phyloP scores from a whole-genome alignment of 441 rosid genomes.

The Erodium moschatum region DNA sequence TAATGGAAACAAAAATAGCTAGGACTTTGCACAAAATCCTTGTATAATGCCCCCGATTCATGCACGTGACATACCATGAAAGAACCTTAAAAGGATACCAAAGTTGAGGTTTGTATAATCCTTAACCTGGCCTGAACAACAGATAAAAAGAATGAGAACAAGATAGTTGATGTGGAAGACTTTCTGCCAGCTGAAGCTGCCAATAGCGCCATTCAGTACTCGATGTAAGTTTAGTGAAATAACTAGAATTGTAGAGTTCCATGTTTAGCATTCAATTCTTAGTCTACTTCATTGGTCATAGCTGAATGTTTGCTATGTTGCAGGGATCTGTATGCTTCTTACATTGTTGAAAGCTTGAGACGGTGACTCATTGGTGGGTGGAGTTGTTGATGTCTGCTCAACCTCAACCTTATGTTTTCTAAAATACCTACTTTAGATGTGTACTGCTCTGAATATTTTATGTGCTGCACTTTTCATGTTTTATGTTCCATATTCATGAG shows the following conservation, averaged over 20 bases:
- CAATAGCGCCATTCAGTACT: slow-evolving; percentile 60
- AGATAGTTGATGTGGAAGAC: slow-evolving; percentile 81
- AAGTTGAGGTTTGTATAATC: slow-evolving; percentile 9
- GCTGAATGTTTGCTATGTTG: slow-evolving; percentile 14
- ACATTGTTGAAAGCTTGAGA: slow-evolving; percentile 84
- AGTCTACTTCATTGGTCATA: not conserved
- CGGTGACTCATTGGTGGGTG: slow-evolving; percentile 28
- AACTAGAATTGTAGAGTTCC: too few species aligned
- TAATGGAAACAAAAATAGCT: too few species aligned
- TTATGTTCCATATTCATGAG: not conserved
- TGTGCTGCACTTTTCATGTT: not conserved
- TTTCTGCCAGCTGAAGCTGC: slow-evolving; percentile 79
- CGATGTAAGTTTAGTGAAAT: slow-evolving; percentile 50
- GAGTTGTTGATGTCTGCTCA: not conserved
- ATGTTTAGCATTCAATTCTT: too few species aligned
- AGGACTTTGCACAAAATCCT: too few species aligned
- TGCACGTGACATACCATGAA: too few species aligned
- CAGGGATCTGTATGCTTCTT: slow-evolving; percentile 95
- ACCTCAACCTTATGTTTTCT: not conserved
- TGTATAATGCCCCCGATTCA: too few species aligned
- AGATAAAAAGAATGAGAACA: slow-evolving; percentile 99
- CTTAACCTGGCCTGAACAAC: slow-evolving; percentile 28
- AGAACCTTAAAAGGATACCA: too few species aligned
- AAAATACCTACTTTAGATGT: not conserved
- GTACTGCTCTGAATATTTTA: slow-evolving; percentile 1